Base-by-base conservation (phyloP, 257 asterid genomes). In the Primulina huaijiensis region DNA sequence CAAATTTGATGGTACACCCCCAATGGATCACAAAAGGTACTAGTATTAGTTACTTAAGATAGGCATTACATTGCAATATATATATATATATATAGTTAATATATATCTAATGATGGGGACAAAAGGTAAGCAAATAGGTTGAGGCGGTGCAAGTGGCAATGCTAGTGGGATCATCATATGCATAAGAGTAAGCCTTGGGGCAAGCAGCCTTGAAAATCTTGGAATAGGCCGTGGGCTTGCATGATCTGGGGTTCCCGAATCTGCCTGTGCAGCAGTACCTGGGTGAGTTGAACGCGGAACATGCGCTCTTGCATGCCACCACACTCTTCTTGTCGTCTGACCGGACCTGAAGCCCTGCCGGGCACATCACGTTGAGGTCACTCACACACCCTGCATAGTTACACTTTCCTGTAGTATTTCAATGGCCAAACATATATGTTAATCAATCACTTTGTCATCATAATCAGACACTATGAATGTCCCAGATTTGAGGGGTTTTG, bases 211-310 rank as follows among this genome's bases (percentile, higher is more conserved):
- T 90, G 87, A 92, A 92, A 60, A 92, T 89, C 79, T 77, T 86
- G 1, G 98, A 92, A n/a, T 90, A 92, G 0, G 97, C 97, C 0
- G 98, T 90, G 0, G 98, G 98, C 89, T 88, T 92, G 88, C 98
- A 92, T 38, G 96, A 68, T 65, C 86, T 88, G 20, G 98, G 95
- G 78, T 71, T 92, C 1, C 89, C 97, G 43, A 83, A 92, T 78
- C 64, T 83, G 16, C 97, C 98, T 0, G 98, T 92, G 88, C 98
- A 92, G 79, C 98, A 92, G 76, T 87, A 92, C 57, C 94, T 78
- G 10, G 96, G 96, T 1, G 95, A 87, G 76, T 85, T 92, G 85
- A 87, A 92, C n/a, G 97, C 97, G 8, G 70, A 88, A 40, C 97
- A 92, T 0, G 97, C 98, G 17, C 98, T 92, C 79, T 89, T 89